phyloP scores from a whole-genome alignment of 352 stramenopile genomes.

The Phytophthora fragariae region DNA sequence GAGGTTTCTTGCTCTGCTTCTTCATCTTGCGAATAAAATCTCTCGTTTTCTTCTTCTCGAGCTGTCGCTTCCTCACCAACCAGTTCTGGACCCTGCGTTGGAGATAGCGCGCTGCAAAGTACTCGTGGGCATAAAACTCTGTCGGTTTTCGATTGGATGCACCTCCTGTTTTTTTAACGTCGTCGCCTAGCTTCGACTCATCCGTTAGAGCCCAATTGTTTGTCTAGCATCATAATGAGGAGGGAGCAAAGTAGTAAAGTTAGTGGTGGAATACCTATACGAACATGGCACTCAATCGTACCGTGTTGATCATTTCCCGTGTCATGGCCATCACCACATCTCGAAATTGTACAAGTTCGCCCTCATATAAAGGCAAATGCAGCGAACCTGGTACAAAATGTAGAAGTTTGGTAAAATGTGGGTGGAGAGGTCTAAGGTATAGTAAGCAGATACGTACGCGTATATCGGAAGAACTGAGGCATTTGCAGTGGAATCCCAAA shows the following conservation, averaged over 20 bases:
- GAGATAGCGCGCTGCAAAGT: conserved; percentile 58
- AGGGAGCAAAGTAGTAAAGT: not conserved
- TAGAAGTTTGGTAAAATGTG: not conserved
- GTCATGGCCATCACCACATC: conserved; percentile 84
- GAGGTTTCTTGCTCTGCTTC: conserved; percentile 59
- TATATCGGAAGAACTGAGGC: conserved; percentile 48
- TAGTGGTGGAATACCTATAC: not conserved
- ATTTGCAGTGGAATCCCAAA: conserved; percentile 42
- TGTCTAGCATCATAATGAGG: not conserved
- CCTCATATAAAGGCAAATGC: conserved; percentile 77
- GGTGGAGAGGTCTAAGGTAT: not conserved
- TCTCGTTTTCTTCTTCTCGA: conserved; percentile 67
- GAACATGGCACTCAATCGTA: conserved; percentile 15
- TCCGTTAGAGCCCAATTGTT: conserved; percentile 4
- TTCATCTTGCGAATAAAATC: conserved; percentile 84
- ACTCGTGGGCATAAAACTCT: conserved; percentile 65
- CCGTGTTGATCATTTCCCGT: conserved; percentile 71
- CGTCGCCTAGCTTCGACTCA: conserved; percentile 11
- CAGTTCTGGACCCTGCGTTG: conserved; percentile 55
- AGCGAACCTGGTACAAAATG: conserved; percentile 41
- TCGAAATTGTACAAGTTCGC: conserved; percentile 80
- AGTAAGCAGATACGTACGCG: conserved; percentile 40
- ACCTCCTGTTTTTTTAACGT: not conserved
- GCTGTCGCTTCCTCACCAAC: conserved; percentile 60
- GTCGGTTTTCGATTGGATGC: conserved; percentile 31